Evolutionary conservation across 345 rosid genomes (phyloP).

Genomic region (Combretum micranthum): DNA sequence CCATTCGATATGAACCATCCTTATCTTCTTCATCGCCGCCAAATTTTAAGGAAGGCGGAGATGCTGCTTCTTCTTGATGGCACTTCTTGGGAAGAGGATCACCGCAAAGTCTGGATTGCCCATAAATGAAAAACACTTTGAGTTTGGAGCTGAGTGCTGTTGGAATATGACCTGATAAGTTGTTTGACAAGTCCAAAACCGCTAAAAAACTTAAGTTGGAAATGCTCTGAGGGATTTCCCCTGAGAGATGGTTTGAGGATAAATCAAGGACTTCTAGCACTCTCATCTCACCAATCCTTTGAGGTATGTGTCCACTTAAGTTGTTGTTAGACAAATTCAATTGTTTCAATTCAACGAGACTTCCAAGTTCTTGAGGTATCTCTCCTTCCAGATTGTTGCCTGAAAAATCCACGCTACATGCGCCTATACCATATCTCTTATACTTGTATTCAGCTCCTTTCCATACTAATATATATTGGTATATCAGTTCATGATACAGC

Average conservation of each 20-base stretch:
- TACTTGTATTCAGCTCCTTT: too few relatives aligned
- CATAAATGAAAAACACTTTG: too few relatives aligned
- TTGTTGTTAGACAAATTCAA: slow-evolving; percentile 24
- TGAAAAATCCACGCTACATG: slow-evolving; percentile 16
- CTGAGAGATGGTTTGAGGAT: slow-evolving; percentile 16
- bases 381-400: slow-evolving; percentile 17
- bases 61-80: background rate
- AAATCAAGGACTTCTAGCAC: slow-evolving; percentile 23
- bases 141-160: slow-evolving; percentile 1
- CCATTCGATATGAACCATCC: background rate
- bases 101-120: slow-evolving; percentile 6
- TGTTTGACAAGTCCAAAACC: slow-evolving; percentile 20
- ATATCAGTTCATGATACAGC: too few relatives aligned
- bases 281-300: slow-evolving; percentile 9
- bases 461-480: too few relatives aligned
- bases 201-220: slow-evolving; percentile 4
- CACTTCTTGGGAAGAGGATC: slow-evolving; percentile 6
- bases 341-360: slow-evolving; percentile 6
- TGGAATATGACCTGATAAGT: slow-evolving; percentile 10
- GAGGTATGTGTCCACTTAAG: slow-evolving; percentile 15
- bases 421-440: background rate
- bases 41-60: background rate
- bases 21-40: background rate
- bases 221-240: slow-evolving; percentile 22
- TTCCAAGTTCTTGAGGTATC: slow-evolving; percentile 13